Conservation (phyloP, 345 rosid genomes). For the Linum trigynum region DNA sequence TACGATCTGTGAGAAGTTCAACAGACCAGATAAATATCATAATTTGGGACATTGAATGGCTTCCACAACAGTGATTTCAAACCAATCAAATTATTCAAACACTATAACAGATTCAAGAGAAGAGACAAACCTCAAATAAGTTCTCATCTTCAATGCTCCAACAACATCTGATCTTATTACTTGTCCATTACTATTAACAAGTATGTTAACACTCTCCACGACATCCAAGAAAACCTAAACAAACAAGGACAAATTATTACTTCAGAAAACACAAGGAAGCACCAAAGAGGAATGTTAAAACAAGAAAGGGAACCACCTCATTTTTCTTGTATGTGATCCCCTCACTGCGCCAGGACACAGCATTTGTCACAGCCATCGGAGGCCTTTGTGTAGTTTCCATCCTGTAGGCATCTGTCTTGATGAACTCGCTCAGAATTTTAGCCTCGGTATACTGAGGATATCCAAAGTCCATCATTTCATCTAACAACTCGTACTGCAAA, state of each 20-base stretch:
- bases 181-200: conserved; percentile 9
- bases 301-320: conserved; percentile 38
- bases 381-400: conserved; percentile 96
- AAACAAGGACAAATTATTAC: conserved; percentile 10
- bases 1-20: neutral
- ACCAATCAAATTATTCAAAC: neutral
- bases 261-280: conserved; percentile 3
- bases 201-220: conserved; percentile 12
- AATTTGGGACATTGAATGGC: neutral
- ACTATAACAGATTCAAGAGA: neutral
- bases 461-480: conserved; percentile 99
- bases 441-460: conserved; percentile 96
- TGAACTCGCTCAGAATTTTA: conserved; percentile 82
- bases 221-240: conserved; percentile 53
- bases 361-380: conserved; percentile 99
- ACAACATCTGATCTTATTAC: conserved; percentile 10
- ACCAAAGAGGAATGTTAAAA: neutral
- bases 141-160: conserved; percentile 11
- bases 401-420: conserved; percentile 95
- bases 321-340: conserved; percentile 86
- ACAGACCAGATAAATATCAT: neutral
- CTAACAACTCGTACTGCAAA: conserved; percentile 86
- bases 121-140: conserved; percentile 5
- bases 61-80: neutral
- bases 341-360: conserved; percentile 97